phyloP scores from a whole-genome alignment of 495 filamentous ascomycete genomes.

The Penicillium macrosclerotiorum region DNA sequence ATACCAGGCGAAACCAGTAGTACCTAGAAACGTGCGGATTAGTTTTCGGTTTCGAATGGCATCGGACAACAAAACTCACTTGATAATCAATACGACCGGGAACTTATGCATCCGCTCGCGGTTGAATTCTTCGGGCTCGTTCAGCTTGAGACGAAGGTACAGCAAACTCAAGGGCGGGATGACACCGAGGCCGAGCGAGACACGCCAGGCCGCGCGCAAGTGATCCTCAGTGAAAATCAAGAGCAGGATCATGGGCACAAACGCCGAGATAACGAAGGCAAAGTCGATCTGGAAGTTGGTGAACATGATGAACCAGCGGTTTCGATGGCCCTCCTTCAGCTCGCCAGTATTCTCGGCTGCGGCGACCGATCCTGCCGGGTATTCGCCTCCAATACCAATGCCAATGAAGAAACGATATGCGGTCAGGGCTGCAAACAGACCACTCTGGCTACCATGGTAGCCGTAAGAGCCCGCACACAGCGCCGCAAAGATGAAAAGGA shows the following conservation, averaged over 20 bases:
- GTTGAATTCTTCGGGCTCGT: conserved; percentile 82
- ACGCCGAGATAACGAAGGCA: conserved; percentile 71
- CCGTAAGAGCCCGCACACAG: conserved; percentile 75
- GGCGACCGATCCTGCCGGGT: conserved; percentile 84
- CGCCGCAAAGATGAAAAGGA: conserved; percentile 83
- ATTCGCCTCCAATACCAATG: conserved; percentile 69
- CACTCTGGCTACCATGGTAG: conserved; percentile 54
- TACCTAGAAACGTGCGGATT: conserved; percentile 33
- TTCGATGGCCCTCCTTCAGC: conserved; percentile 73
- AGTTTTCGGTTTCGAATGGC: no score
- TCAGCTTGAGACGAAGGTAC: conserved; percentile 68
- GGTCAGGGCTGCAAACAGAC: conserved; percentile 77
- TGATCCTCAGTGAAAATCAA: conserved; percentile 67
- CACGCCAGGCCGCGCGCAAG: conserved; percentile 71
- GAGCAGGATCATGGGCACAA: conserved; percentile 71
- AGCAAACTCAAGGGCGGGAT: conserved; percentile 76
- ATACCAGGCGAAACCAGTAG: conserved; percentile 51
- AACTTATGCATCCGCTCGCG: conserved; percentile 54
- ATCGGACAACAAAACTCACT: conserved; percentile 27
- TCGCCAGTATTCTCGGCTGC: conserved; percentile 83
- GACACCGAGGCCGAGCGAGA: conserved; percentile 73
- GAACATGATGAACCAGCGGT: conserved; percentile 90
- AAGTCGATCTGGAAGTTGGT: conserved; percentile 87
- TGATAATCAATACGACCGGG: conserved; percentile 49
- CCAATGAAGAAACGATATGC: conserved; percentile 83